Evolutionary conservation across 2,329 filamentous ascomycete species (phyloP), one percentile per base, ranked within the genome.

Genomic region (Alternaria sp.): DNA sequence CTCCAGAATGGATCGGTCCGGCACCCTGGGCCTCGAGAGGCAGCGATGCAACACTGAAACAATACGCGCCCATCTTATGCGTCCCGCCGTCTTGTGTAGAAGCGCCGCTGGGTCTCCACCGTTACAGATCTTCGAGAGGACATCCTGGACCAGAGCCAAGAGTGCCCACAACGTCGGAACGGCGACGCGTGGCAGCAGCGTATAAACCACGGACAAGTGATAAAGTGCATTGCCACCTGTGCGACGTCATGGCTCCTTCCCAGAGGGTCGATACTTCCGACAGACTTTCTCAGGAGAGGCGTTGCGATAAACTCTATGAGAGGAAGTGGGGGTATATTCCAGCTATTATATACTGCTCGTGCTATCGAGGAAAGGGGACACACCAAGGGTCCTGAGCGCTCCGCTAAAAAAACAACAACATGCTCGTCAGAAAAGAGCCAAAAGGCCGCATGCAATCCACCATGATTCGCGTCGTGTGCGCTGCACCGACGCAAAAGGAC

Each of bases 111-210:
- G 19, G 49, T 25, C 49, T 52, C 19, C 49, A 25, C 49, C 49
- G 49, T 52, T 52, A 40, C 28, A 19, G 11, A 23, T 52, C 19
- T 21, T 55, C 30, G 15, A 61, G 46, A 51, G 52, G 49, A 49
- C 36, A 56, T 50, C 47, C 62, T 61, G 43, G 28, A 17, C 17
- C n/a, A n/a, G 32, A 49, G 45, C 47, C 15, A 28, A 40, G 36
- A 40, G 36, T 40, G 36, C 64, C 58, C 51, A 54, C 57, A 55
- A 30, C 30, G n/a, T 62, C 57, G 57, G 51, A 58, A 54, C 40
- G 60, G 71, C 67, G 62, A 72, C 69, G 67, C 66, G 69, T 71
- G 70, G 63, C 69, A 59, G 49, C 59, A 54, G 58, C 61, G 64
- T 54, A 60, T 65, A 66, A 54, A 47, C 36, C 57, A 59, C 30